These are phyloP conservation scores for Eremothecium cymbalariae DNA, from an alignment of 1,139 yeast genomes.

Conservation along the genomic window DNA sequence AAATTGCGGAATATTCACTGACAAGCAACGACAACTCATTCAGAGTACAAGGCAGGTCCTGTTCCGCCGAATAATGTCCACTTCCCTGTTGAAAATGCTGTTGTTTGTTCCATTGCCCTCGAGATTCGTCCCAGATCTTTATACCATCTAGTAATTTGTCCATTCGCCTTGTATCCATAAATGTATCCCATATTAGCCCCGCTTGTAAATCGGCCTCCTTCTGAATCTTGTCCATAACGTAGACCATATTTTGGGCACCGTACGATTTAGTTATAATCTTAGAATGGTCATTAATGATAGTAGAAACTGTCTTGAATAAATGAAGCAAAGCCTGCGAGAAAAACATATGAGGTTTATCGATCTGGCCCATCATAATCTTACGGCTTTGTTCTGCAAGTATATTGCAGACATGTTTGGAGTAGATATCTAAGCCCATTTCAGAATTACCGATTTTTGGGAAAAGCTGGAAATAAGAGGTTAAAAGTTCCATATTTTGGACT, in stretches of 20 bases:
- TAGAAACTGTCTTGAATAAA: slow-evolving; percentile 76
- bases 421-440: slow-evolving; percentile 65
- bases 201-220: slow-evolving; percentile 87
- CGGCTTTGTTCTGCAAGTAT: slow-evolving; percentile 77
- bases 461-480: slow-evolving; percentile 61
- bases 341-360: slow-evolving; percentile 34
- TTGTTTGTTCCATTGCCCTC: slow-evolving; percentile 6
- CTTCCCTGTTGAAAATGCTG: slow-evolving; percentile 1
- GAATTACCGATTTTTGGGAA: slow-evolving; percentile 80
- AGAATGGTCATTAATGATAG: slow-evolving; percentile 79
- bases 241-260: slow-evolving; percentile 54
- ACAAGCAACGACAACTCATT: slow-evolving; percentile 50
- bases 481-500: slow-evolving; percentile 51
- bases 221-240: slow-evolving; percentile 67
- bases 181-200: slow-evolving; percentile 79
- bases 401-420: slow-evolving; percentile 77
- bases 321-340: slow-evolving; percentile 67
- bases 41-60: slow-evolving; percentile 35
- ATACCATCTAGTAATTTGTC: slow-evolving; percentile 51
- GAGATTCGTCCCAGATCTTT: slow-evolving; percentile 12
- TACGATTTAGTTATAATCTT: slow-evolving; percentile 68
- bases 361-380: slow-evolving; percentile 29
- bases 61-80: slow-evolving; percentile 1
- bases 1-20: slow-evolving; percentile 63
- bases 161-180: slow-evolving; percentile 43